A percentile compares a stretch with the other conserved stretches of the same genome.
Evolutionary conservation across 2,329 filamentous ascomycete genomes (phyloP).

Genomic region (Seiridium cupressi): DNA sequence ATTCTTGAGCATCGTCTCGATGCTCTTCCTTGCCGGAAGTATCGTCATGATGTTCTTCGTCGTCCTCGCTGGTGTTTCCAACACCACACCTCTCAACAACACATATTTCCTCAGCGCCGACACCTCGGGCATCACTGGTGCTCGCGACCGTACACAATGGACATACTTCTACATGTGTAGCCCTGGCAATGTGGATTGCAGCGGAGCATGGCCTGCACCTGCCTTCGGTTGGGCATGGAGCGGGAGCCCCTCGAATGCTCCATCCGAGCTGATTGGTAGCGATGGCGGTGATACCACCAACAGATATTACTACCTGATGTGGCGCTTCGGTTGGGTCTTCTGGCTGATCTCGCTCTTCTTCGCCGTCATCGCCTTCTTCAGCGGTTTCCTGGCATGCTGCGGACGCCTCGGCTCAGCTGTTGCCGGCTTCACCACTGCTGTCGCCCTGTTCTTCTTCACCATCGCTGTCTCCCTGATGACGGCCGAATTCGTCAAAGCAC

Average conservation of each 20-base stretch:
- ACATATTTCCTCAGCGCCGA: slow-evolving; percentile 86
- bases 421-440: slow-evolving; percentile 53
- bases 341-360: slow-evolving; percentile 85
- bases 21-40: slow-evolving; percentile 49
- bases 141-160: slow-evolving; percentile 73
- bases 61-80: slow-evolving; percentile 53
- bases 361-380: slow-evolving; percentile 64
- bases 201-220: slow-evolving; percentile 57
- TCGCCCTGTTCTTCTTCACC: slow-evolving; percentile 69
- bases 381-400: slow-evolving; percentile 67
- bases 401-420: slow-evolving; percentile 69
- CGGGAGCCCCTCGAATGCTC: slow-evolving; percentile 40
- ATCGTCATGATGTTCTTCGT: slow-evolving; percentile 58
- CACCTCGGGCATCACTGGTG: slow-evolving; percentile 69
- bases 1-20: slow-evolving; percentile 38
- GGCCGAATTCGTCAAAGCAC: slow-evolving; percentile 65
- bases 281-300: slow-evolving; percentile 56
- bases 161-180: slow-evolving; percentile 87
- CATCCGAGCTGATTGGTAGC: slow-evolving; percentile 46
- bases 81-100: slow-evolving; percentile 58
- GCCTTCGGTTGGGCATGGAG: slow-evolving; percentile 72
- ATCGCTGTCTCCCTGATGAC: slow-evolving; percentile 73
- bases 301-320: slow-evolving; percentile 73
- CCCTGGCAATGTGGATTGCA: slow-evolving; percentile 62
- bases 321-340: slow-evolving; percentile 91